Conservation (phyloP, 2,329 filamentous ascomycete species). For the Penicillium brasilianum region DNA sequence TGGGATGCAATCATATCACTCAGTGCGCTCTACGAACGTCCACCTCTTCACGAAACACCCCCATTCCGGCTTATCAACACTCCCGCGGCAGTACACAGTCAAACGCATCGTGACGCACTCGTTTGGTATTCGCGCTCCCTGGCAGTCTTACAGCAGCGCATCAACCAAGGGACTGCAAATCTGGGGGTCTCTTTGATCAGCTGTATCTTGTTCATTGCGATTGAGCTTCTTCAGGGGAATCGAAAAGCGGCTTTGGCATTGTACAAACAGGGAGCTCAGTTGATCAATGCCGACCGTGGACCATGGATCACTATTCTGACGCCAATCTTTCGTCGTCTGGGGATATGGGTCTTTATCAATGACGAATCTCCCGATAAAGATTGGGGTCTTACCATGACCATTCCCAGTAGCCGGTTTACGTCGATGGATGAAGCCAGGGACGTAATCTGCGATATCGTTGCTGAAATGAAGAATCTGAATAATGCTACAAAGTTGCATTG, state of each 20-base stretch:
- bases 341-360: slow-evolving; percentile 18
- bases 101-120: slow-evolving; percentile 22
- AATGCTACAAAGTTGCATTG: slow-evolving; percentile 19
- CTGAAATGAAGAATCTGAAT: slow-evolving; percentile 24
- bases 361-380: neutral
- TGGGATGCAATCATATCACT: slow-evolving; percentile 38
- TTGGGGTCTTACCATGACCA: slow-evolving; percentile 2
- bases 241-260: slow-evolving; percentile 17
- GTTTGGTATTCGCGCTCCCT: slow-evolving; percentile 29
- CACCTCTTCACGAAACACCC: slow-evolving; percentile 21
- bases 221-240: slow-evolving; percentile 27
- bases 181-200: slow-evolving; percentile 23
- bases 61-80: slow-evolving; percentile 19
- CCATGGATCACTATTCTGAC: slow-evolving; percentile 10
- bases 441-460: slow-evolving; percentile 20
- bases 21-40: slow-evolving; percentile 34
- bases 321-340: slow-evolving; percentile 24
- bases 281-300: slow-evolving; percentile 12
- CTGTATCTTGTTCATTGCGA: slow-evolving; percentile 29
- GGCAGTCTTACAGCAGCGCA: slow-evolving; percentile 22
- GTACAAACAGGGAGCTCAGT: slow-evolving; percentile 18
- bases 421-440: slow-evolving; percentile 23
- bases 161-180: slow-evolving; percentile 21
- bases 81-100: slow-evolving; percentile 17
- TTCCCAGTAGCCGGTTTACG: neutral